Evolutionary conservation across 257 asterid genomes (phyloP), one percentile per base, ranked within the genome.

Genomic region (Solanum arcanum): DNA sequence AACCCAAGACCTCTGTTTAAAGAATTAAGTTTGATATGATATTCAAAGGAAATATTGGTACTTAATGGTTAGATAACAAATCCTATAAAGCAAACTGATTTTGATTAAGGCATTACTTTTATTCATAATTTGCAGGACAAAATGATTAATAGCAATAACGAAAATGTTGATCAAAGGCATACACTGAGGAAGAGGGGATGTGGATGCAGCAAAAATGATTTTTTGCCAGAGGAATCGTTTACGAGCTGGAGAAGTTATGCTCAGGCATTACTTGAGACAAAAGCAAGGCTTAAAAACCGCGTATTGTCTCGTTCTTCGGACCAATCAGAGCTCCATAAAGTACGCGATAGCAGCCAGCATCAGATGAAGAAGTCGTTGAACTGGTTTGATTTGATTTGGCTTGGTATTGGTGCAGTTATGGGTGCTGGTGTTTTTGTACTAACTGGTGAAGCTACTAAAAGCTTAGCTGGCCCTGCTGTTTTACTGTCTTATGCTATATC

Each of bases 301-400:
- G 8, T 90, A 33, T 49, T 86, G 12, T 64, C 88, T 25, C 89
- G 91, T 21, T 90, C 92, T 1, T 81, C 84, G 8, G 92, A 90
- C 69, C 86, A 84, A 35, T 10, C 83, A 74, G 91, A 90, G 69
- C 86, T 90, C 37, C 86, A 90, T 31, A 89, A 87, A 21, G 13
- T 87, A 52, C 21, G 90, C 18, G 76, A 73, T 47, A 83, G 88
- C 44, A 90, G 92, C 64, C 88, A 90, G 44, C 85, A 90, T 42
- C 90, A 88, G 56, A 90, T 89, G 92, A 90, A 89, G 74, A 68
- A 69, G 31, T 80, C 86, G 47, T 62, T 90, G 18, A 90, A 21
- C 69, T 88, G 92, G 92, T 90, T 89, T 86, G 92, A 90, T 87
- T 88, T 90, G 44, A 76, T 90, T 59, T 90, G 91, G 92, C 89